Percentiles rank a stretch among this genome's conserved stretches.
phyloP scores from a whole-genome alignment of 371 early-diverging fungal species.

The Batkoa obscura region DNA sequence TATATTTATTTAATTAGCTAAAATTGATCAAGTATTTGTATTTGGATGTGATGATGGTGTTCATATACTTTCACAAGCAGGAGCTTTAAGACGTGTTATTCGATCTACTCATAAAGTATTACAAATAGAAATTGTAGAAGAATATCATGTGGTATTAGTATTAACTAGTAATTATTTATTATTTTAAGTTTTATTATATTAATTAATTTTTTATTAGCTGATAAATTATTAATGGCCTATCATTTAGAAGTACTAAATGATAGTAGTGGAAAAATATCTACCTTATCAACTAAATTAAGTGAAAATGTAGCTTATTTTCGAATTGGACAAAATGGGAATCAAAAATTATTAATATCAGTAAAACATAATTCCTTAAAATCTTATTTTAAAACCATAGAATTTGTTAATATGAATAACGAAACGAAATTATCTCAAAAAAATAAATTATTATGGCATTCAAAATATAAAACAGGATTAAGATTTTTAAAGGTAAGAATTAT shows the following conservation, averaged over 20 bases:
- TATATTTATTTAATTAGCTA: not conserved
- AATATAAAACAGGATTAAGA: not conserved
- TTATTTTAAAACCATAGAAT: constrained; percentile 1
- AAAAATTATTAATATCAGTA: not conserved
- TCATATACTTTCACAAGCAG: not conserved
- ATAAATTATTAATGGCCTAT: constrained; percentile 15
- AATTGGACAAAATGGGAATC: constrained; percentile 43
- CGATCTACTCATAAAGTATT: constrained; percentile 50
- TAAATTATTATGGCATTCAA: constrained; percentile 2
- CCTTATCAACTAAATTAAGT: constrained; percentile 43
- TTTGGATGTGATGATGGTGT: constrained; percentile 1
- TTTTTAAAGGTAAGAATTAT: not conserved
- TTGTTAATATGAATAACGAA: not conserved
- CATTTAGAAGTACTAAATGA: constrained; percentile 42
- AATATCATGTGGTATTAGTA: constrained; percentile 46
- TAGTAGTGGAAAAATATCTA: constrained; percentile 14
- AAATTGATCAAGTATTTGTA: not conserved
- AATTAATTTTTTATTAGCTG: not conserved
- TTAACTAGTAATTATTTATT: constrained; percentile 33
- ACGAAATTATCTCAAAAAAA: not conserved
- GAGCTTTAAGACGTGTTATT: constrained; percentile 19
- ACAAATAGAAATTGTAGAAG: constrained; percentile 68
- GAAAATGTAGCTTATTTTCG: constrained; percentile 70
- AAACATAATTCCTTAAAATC: not conserved
- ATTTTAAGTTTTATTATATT: too few relatives aligned